Evolutionary conservation across 2,329 filamentous ascomycete species (phyloP), one percentile per base, ranked within the genome.

Genomic region (Tolypocladium ovalisporum): DNA sequence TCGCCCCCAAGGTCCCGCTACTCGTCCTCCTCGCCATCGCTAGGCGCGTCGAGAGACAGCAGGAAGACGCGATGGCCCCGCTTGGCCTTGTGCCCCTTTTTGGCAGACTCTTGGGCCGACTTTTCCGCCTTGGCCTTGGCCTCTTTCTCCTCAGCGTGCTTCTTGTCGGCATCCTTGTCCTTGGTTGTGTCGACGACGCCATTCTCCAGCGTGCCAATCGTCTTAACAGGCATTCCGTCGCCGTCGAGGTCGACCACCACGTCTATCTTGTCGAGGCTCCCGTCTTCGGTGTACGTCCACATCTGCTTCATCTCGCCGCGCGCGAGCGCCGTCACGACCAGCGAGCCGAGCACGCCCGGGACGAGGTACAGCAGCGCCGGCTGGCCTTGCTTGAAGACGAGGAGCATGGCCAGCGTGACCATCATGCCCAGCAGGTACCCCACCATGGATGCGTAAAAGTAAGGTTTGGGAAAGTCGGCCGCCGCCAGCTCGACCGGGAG

Each of bases 311-410:
- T 62, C 66, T 97, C 91, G 2, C 90, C 88, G 13, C 85, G 82
- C 22, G 80, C 68, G 5, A 85, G 63, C 0, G 87, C 93, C 2
- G 88, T 94, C 4, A 84, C 71, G 87, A 90, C 95, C 1, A 94
- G 68, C 1, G 86, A 81, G 1, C 81, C 77, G 6, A 97, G 74
- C 0, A 97, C 90, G 0, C 89, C 87, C 0, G 93, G 93, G 0
- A 97, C 94, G 8, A 99, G 83, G 68, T 97, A 97, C 17, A 99
- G 76, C 36, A 99, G 78, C 9, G 94, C 93, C 0, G 93, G 93
- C 68, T 99, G 93, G 3, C 89, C 90, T 61, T 90, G 90, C 52
- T 87, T 80, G 66, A 85, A 94, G 12, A 90, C 74, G 54, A 91
- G 78, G 73, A 97, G 87, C 65, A 91, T 88, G 0, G 80, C 75